Conservation (phyloP, 257 asterid species). For the Vinca minor region DNA sequence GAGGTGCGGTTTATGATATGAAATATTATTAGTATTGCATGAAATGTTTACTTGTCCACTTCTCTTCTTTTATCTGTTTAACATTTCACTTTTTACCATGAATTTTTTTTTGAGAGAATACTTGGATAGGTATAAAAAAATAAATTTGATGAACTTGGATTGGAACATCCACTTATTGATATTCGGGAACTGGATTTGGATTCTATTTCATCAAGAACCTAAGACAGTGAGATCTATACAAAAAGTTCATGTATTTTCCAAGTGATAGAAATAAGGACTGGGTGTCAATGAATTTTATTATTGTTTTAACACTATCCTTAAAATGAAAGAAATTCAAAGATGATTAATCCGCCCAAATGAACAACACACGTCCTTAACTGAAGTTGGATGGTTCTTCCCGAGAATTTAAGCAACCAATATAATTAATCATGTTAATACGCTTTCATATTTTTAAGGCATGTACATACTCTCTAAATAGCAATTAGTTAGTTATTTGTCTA, state of each 20-base stretch:
- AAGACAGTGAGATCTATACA: not conserved
- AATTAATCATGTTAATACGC: not conserved
- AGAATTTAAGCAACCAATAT: not conserved
- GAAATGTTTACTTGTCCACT: not conserved
- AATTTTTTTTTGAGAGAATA: not conserved
- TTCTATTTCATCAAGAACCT: not conserved
- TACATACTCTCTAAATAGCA: not conserved
- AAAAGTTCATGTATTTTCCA: not conserved
- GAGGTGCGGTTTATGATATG: constrained; percentile 38
- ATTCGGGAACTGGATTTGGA: too few relatives aligned
- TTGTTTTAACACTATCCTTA: not conserved
- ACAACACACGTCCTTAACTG: not conserved
- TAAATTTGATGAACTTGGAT: not conserved
- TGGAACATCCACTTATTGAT: not conserved
- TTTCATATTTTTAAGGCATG: not conserved
- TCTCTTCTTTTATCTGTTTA: not conserved
- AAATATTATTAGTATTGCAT: not conserved
- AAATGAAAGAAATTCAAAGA: not conserved
- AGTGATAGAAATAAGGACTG: not conserved
- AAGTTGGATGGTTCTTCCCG: not conserved
- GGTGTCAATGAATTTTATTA: not conserved
- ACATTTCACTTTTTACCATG: not conserved
- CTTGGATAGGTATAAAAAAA: not conserved
- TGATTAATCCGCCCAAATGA: not conserved
- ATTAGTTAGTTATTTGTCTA: not conserved